Conservation (phyloP, 2,329 filamentous ascomycete species). For the Mycosphaerella sp. region DNA sequence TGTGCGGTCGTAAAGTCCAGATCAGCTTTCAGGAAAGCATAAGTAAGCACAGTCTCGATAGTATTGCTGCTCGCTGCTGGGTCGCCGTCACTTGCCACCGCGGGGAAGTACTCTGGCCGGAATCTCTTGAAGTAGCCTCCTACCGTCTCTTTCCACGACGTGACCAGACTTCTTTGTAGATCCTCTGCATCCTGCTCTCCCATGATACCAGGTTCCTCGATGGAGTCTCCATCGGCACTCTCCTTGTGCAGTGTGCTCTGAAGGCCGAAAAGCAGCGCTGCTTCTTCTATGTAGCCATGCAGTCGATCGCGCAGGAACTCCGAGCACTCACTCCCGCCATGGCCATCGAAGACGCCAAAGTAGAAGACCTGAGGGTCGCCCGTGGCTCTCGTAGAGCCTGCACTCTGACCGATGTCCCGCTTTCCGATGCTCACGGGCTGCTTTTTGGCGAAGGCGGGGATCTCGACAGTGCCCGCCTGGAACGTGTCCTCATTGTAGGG, state of each 20-base stretch:
- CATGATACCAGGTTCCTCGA: conserved; percentile 39
- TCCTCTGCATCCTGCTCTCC: conserved; percentile 58
- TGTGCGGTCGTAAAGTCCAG: conserved; percentile 91
- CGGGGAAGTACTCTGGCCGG: conserved; percentile 64
- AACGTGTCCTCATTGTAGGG: conserved; percentile 90
- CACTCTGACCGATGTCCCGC: conserved; percentile 26
- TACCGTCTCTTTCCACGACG: conserved; percentile 74
- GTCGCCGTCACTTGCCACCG: conserved; percentile 16
- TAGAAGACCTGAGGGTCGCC: conserved; percentile 97
- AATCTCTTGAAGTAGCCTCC: conserved; percentile 95
- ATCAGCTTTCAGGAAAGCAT: conserved; percentile 89
- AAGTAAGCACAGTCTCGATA: conserved; percentile 74
- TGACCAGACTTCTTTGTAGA: conserved; percentile 65
- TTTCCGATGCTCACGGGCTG: conserved; percentile 57
- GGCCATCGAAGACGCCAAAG: conserved; percentile 93
- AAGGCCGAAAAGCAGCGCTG: conserved; percentile 69
- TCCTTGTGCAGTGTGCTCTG: conserved; percentile 61
- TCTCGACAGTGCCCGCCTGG: conserved; percentile 86
- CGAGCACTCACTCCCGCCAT: conserved; percentile 84
- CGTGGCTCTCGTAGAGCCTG: conserved; percentile 64
- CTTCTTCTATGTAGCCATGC: conserved; percentile 82
- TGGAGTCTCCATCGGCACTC: conserved; percentile 33
- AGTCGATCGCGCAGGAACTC: conserved; percentile 77
- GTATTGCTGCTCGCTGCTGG: conserved; percentile 39
- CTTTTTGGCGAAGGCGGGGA: conserved; percentile 86